phyloP scores from a whole-genome alignment of 164 flowering plant species.

The Umbellularia californica region DNA sequence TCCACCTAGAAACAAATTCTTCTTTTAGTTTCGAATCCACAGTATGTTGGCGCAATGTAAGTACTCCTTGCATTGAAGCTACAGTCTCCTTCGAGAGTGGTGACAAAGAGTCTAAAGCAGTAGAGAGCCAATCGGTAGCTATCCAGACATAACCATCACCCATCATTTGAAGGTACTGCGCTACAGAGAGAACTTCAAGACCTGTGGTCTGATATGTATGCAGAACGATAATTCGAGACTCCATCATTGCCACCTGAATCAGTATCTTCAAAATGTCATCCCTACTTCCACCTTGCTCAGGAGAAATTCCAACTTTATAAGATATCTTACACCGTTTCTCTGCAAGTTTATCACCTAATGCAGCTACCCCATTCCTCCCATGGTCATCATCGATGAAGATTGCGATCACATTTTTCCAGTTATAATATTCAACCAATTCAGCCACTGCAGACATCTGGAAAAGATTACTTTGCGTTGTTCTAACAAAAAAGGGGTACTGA shows the following conservation, averaged over 20 bases:
- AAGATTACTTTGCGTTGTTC: constrained; percentile 68
- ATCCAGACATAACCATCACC: constrained; percentile 85
- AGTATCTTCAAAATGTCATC: constrained; percentile 47
- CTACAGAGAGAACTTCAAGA: constrained; percentile 49
- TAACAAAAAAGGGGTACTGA: constrained; percentile 74
- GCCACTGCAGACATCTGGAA: constrained; percentile 88
- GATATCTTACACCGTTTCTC: constrained; percentile 61
- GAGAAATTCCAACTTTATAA: constrained; percentile 51
- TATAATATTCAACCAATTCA: constrained; percentile 57
- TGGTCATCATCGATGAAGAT: constrained; percentile 70
- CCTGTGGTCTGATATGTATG: constrained; percentile 58
- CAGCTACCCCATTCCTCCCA: constrained; percentile 81
- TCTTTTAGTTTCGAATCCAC: constrained; percentile 59
- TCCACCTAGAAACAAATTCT: constrained; percentile 65
- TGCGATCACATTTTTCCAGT: constrained; percentile 72
- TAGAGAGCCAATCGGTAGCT: constrained; percentile 84
- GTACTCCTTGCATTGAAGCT: constrained; percentile 72
- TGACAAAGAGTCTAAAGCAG: constrained; percentile 48
- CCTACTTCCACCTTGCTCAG: constrained; percentile 24
- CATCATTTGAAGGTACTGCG: constrained; percentile 73
- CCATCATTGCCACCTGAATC: constrained; percentile 52
- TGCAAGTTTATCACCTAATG: constrained; percentile 65
- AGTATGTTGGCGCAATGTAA: constrained; percentile 68
- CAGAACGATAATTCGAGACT: constrained; percentile 71
- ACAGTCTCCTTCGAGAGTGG: constrained; percentile 36